These are phyloP conservation scores for Boletus pseudopeckii DNA, from an alignment of 768 basidiomycete species.

Conservation along the genomic window DNA sequence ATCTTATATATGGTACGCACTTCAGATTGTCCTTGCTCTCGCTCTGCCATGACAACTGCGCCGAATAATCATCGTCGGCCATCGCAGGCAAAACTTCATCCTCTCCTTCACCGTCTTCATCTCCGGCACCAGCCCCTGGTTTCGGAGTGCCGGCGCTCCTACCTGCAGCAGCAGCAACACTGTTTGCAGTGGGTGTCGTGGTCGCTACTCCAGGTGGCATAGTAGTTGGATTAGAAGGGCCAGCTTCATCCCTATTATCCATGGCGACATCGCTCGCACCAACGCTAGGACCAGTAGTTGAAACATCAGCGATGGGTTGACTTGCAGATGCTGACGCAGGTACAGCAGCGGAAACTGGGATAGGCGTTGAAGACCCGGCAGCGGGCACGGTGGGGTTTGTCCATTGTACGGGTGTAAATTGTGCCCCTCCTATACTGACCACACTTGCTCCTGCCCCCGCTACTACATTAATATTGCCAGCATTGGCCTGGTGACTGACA, in stretches of 20 bases:
- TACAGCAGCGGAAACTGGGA: slow-evolving; percentile 1
- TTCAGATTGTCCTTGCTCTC: slow-evolving; percentile 87
- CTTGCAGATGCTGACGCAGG: not conserved
- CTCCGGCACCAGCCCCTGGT: slow-evolving; percentile 11
- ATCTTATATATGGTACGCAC: slow-evolving; percentile 35
- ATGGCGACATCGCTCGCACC: slow-evolving; percentile 2
- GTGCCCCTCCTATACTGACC: not conserved
- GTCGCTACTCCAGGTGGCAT: not conserved
- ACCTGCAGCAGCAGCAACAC: not conserved
- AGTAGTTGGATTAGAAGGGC: slow-evolving; percentile 9
- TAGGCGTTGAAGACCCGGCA: slow-evolving; percentile 10
- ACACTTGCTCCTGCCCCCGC: not conserved
- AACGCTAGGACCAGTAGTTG: not conserved
- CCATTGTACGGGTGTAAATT: slow-evolving; percentile 42
- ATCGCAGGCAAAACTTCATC: slow-evolving; percentile 79
- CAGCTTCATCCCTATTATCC: slow-evolving; percentile 22
- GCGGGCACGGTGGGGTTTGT: slow-evolving; percentile 18
- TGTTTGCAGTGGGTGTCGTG: not conserved
- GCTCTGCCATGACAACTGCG: slow-evolving; percentile 78
- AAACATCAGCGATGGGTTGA: slow-evolving; percentile 9
- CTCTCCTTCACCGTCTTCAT: slow-evolving; percentile 67
- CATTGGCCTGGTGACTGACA: slow-evolving; percentile 9
- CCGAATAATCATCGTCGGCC: slow-evolving; percentile 88
- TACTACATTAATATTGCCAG: not conserved
- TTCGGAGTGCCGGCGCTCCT: slow-evolving; percentile 8